Conservation (phyloP, 2,329 filamentous ascomycete genomes). For the Tricladium varicosporioides region DNA sequence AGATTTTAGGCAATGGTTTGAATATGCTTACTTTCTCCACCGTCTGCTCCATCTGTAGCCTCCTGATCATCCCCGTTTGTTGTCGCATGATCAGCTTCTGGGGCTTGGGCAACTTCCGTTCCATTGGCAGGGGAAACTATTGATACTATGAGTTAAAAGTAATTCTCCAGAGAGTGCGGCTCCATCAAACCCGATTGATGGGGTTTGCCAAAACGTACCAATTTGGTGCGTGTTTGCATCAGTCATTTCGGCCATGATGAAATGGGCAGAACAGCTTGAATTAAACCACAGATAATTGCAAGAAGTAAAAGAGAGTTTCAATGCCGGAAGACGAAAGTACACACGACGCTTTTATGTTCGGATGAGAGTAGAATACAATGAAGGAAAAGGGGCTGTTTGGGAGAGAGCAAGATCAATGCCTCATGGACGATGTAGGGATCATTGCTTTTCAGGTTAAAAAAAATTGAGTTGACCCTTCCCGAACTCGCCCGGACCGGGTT, state of each 20-base stretch:
- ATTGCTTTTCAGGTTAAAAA: slow-evolving; percentile 1
- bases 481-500: neutral
- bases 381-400: slow-evolving; percentile 14
- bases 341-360: slow-evolving; percentile 8
- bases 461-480: neutral
- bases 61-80: slow-evolving; percentile 23
- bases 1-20: neutral
- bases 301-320: slow-evolving; percentile 12
- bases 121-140: slow-evolving; percentile 21
- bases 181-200: neutral
- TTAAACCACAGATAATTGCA: slow-evolving; percentile 11
- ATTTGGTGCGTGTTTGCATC: slow-evolving; percentile 27
- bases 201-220: slow-evolving; percentile 22
- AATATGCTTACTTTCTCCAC: slow-evolving; percentile 29
- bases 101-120: slow-evolving; percentile 19
- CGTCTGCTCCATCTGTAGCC: slow-evolving; percentile 28
- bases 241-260: slow-evolving; percentile 31
- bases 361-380: slow-evolving; percentile 14
- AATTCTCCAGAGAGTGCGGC: neutral
- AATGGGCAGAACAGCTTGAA: slow-evolving; percentile 9
- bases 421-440: slow-evolving; percentile 7
- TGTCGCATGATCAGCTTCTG: slow-evolving; percentile 21
- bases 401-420: slow-evolving; percentile 14
- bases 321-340: slow-evolving; percentile 18
- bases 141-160: slow-evolving; percentile 4